These are phyloP conservation scores for Rhizomucor miehei DNA, from an alignment of 371 early-diverging fungal species.

Conservation along the genomic window DNA sequence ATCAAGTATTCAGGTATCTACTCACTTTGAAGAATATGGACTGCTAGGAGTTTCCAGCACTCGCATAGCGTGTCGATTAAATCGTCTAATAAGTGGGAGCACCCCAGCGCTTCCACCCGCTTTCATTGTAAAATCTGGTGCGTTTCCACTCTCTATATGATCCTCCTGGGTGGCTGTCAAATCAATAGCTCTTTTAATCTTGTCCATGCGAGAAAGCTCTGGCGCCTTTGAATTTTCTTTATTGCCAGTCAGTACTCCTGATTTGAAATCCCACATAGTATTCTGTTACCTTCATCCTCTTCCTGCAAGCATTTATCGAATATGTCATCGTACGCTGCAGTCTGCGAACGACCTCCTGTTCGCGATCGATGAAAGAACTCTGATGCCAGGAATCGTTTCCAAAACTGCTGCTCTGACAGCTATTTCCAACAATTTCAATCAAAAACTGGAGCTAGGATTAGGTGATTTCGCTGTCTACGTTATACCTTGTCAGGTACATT, in stretches of 20 bases:
- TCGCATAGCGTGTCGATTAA: conserved; percentile 89
- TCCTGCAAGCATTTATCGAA: conserved; percentile 81
- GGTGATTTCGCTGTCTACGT: background rate
- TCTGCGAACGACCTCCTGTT: conserved; percentile 54
- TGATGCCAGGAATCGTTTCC: conserved; percentile 85
- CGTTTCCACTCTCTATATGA: conserved; percentile 74
- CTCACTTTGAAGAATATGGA: conserved; percentile 19
- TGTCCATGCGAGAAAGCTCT: conserved; percentile 49
- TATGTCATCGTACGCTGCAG: conserved; percentile 72
- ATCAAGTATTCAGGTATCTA: background rate
- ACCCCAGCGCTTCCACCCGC: conserved; percentile 66
- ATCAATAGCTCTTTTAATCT: conserved; percentile 70
- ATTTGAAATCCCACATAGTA: background rate
- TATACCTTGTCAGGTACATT: conserved; percentile 81
- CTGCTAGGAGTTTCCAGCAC: conserved; percentile 55
- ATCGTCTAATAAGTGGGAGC: conserved; percentile 80
- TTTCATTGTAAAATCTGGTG: conserved; percentile 88
- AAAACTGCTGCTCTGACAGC: conserved; percentile 80
- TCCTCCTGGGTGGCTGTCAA: conserved; percentile 80
- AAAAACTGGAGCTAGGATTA: background rate
- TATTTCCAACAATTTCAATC: conserved; percentile 13
- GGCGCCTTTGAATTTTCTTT: conserved; percentile 49
- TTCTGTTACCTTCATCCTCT: conserved; percentile 74
- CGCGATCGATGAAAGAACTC: conserved; percentile 85
- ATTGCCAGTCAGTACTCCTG: background rate